Evolutionary conservation across 306 rosid genomes (phyloP).

Genomic region (Crotalaria pallida): DNA sequence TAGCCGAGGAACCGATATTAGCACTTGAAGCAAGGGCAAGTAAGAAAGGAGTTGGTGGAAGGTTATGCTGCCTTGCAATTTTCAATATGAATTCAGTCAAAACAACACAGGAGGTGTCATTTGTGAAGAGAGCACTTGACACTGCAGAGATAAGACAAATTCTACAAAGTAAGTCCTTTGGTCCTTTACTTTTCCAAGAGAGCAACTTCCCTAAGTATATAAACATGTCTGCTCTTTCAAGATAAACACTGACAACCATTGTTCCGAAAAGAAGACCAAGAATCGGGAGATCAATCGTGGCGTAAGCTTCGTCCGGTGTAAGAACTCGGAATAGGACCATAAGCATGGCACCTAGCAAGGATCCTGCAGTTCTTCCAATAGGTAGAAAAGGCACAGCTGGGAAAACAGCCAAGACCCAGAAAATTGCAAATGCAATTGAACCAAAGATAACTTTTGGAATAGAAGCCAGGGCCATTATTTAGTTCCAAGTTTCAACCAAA

Average conservation of each 20-base stretch:
- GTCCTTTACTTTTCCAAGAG: constrained; percentile 73
- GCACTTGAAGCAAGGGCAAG: constrained; percentile 83
- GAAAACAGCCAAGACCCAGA: constrained; percentile 75
- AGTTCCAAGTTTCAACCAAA: not conserved
- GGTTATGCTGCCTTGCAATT: constrained; percentile 66
- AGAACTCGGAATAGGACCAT: constrained; percentile 58
- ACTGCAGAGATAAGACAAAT: constrained; percentile 66
- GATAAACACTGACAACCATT: constrained; percentile 72
- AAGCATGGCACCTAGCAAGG: constrained; percentile 71
- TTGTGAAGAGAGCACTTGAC: constrained; percentile 75
- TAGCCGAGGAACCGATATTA: constrained; percentile 73
- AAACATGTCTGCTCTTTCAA: constrained; percentile 76
- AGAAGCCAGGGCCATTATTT: constrained; percentile 50
- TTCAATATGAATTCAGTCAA: constrained; percentile 73
- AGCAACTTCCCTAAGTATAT: constrained; percentile 64
- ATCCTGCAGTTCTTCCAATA: constrained; percentile 74
- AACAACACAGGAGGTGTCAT: constrained; percentile 72
- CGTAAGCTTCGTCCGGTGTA: constrained; percentile 61
- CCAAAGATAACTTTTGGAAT: constrained; percentile 53
- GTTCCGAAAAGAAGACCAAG: constrained; percentile 80
- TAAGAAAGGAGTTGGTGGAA: constrained; percentile 72
- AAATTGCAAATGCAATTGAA: constrained; percentile 54
- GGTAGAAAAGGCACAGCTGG: constrained; percentile 71
- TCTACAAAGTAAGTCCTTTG: constrained; percentile 64
- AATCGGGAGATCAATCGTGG: constrained; percentile 63